Evolutionary conservation across 306 rosid genomes (phyloP).

Genomic region (Quercus dentata): DNA sequence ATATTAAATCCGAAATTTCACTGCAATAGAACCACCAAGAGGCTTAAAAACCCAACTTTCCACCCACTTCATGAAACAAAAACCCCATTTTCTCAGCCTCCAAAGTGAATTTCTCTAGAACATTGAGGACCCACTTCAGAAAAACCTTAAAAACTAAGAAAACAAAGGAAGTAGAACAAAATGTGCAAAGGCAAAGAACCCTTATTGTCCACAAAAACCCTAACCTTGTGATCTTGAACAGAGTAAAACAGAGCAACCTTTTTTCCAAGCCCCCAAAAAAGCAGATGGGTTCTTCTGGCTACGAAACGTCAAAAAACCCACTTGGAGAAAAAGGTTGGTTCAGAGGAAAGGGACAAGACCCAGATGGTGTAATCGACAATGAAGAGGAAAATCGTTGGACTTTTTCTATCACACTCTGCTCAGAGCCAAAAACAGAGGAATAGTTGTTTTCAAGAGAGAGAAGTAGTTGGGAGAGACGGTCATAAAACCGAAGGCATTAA

Average conservation of each 20-base stretch:
- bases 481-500: conserved; percentile 33
- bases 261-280: neutral
- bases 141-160: neutral
- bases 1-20: neutral
- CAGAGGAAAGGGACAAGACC: conserved; percentile 22
- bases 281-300: conserved; percentile 15
- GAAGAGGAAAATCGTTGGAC: conserved; percentile 9
- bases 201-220: conserved; percentile 6
- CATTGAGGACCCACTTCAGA: neutral
- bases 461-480: conserved; percentile 29
- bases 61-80: neutral
- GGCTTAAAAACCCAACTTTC: neutral
- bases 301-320: conserved; percentile 6
- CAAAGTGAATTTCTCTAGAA: neutral
- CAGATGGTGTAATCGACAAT: conserved; percentile 10
- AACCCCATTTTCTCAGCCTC: neutral
- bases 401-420: conserved; percentile 1
- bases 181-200: neutral
- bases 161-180: neutral
- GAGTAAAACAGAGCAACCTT: conserved; percentile 24
- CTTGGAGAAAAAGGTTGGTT: conserved; percentile 19
- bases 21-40: neutral
- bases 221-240: conserved; percentile 17
- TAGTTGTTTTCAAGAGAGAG: conserved; percentile 19
- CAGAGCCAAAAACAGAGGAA: conserved; percentile 16